A percentile compares a stretch with the other conserved stretches of the same genome.
Evolutionary conservation across 2,329 filamentous ascomycete species (phyloP).

Genomic region (Ophiostoma tasmaniense): DNA sequence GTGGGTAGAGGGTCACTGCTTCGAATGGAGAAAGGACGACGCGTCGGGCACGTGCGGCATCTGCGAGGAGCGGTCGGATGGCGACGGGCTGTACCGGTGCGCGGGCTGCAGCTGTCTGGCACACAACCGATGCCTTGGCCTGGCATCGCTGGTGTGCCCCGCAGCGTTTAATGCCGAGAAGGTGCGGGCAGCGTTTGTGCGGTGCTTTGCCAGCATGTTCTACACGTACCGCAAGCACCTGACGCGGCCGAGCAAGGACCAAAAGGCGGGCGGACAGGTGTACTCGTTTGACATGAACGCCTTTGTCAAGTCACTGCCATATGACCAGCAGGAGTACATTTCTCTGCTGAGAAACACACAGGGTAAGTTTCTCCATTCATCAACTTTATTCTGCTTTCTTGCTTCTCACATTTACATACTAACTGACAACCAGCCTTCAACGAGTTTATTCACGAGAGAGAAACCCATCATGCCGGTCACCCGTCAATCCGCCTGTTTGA

Average conservation of each 20-base stretch:
- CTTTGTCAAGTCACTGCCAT: conserved; percentile 55
- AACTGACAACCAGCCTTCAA: conserved; percentile 50
- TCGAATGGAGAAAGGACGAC: conserved; percentile 57
- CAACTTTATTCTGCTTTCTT: background rate
- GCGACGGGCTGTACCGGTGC: conserved; percentile 69
- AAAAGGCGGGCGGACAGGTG: conserved; percentile 51
- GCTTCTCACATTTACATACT: background rate
- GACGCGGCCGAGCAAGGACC: conserved; percentile 49
- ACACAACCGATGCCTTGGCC: conserved; percentile 53
- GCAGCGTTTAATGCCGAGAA: conserved; percentile 54
- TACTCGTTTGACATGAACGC: conserved; percentile 58
- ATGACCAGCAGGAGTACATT: conserved; percentile 58
- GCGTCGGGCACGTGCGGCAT: conserved; percentile 56
- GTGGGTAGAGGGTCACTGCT: conserved; percentile 79
- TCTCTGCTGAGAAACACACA: conserved; percentile 58
- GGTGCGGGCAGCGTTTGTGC: conserved; percentile 55
- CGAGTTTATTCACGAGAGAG: conserved; percentile 77
- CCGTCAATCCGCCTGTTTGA: conserved; percentile 69
- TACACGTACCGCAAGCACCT: conserved; percentile 60
- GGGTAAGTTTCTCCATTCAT: conserved; percentile 35
- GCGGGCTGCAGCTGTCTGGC: conserved; percentile 51
- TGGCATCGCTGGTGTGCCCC: conserved; percentile 55
- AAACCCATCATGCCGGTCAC: conserved; percentile 53
- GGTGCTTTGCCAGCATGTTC: conserved; percentile 56
- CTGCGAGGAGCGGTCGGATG: conserved; percentile 65